These are phyloP conservation scores for Ustanciosporium gigantosporum DNA, from an alignment of 1,284 basidiomycete species.

Conservation along the genomic window DNA sequence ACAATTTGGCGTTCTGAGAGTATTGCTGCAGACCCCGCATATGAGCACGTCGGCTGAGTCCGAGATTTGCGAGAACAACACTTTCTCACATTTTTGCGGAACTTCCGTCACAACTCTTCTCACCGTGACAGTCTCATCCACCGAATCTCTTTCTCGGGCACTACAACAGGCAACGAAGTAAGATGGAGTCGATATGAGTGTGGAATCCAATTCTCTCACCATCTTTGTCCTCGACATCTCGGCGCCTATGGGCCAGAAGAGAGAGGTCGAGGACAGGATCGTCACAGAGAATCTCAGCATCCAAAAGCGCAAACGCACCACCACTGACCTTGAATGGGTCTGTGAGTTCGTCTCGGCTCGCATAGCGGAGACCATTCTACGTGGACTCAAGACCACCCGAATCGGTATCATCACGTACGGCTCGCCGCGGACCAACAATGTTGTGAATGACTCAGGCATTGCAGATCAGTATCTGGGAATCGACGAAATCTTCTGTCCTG, in stretches of 20 bases:
- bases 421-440: slow-evolving; percentile 66
- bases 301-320: slow-evolving; percentile 64
- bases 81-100: too few relatives aligned
- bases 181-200: slow-evolving; percentile 20
- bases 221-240: slow-evolving; percentile 81
- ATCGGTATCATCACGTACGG: slow-evolving; percentile 85
- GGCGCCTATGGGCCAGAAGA: slow-evolving; percentile 75
- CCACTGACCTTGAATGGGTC: slow-evolving; percentile 74
- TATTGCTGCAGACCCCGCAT: too few relatives aligned
- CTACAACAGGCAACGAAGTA: too few relatives aligned
- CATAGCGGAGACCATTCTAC: slow-evolving; percentile 86
- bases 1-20: too few relatives aligned
- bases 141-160: too few relatives aligned
- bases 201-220: slow-evolving; percentile 32
- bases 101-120: too few relatives aligned
- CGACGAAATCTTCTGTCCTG: slow-evolving; percentile 76
- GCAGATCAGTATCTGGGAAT: slow-evolving; percentile 76
- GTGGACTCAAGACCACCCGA: slow-evolving; percentile 85
- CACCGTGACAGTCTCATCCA: too few relatives aligned
- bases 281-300: slow-evolving; percentile 11
- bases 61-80: too few relatives aligned
- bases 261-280: slow-evolving; percentile 36
- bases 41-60: too few relatives aligned
- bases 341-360: slow-evolving; percentile 84
- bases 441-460: slow-evolving; percentile 66